Conservation (phyloP, 768 basidiomycete genomes). For the Phaeotremella fagi region DNA sequence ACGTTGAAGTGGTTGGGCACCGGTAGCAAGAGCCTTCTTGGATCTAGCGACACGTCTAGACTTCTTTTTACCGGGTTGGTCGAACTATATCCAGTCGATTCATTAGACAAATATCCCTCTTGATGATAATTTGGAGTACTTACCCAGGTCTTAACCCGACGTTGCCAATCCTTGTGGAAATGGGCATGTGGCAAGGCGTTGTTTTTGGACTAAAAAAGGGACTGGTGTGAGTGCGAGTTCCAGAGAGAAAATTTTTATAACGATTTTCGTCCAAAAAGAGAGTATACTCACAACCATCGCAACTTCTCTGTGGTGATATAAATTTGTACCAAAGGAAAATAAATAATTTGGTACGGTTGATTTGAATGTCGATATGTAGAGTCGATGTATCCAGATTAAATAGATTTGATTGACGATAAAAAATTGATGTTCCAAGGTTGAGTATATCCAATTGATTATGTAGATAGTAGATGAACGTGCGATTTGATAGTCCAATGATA, state of each 20-base stretch:
- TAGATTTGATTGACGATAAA: too few relatives aligned
- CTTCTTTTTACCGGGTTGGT: conserved; percentile 97
- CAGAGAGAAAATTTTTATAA: too few relatives aligned
- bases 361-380: background rate
- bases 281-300: background rate
- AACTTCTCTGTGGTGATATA: background rate
- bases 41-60: conserved; percentile 89
- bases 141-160: conserved; percentile 42
- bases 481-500: too few relatives aligned
- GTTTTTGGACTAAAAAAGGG: background rate
- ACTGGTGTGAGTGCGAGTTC: too few relatives aligned
- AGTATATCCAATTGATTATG: too few relatives aligned
- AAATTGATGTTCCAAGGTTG: too few relatives aligned
- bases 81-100: conserved; percentile 84
- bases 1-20: conserved; percentile 80
- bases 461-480: too few relatives aligned
- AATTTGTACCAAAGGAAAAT: background rate
- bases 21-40: conserved; percentile 80
- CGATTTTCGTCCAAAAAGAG: too few relatives aligned
- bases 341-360: background rate
- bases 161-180: conserved; percentile 98
- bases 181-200: conserved; percentile 78
- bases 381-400: too few relatives aligned
- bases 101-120: conserved; percentile 50
- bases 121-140: background rate